These are phyloP conservation scores for Coemansia sp. DNA, from an alignment of 192 early-diverging fungal genomes.

Conservation along the genomic window DNA sequence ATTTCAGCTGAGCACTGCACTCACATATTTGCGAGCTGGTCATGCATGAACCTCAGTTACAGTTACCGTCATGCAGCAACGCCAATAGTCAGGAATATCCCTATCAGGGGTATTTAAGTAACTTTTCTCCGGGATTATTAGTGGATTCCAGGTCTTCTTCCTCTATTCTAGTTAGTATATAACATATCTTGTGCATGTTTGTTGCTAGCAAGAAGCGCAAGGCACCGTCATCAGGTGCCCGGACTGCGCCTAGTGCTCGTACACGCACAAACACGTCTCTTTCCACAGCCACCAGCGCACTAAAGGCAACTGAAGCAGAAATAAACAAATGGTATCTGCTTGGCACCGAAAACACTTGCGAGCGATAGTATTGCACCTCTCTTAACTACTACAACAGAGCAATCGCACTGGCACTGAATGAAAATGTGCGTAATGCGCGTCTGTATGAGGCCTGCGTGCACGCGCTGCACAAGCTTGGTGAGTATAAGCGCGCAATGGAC, in stretches of 20 bases:
- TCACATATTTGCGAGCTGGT: no score
- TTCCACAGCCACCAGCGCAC: background rate
- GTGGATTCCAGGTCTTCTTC: no score
- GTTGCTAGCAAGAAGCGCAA: slow-evolving; percentile 31
- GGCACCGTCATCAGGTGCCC: background rate
- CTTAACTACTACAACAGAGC: slow-evolving; percentile 43
- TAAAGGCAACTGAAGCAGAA: background rate
- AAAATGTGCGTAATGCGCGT: slow-evolving; percentile 12
- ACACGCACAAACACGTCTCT: background rate
- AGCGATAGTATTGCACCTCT: slow-evolving; percentile 26
- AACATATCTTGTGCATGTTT: slow-evolving; percentile 17
- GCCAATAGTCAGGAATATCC: no score
- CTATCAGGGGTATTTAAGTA: no score
- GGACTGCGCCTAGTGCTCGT: background rate
- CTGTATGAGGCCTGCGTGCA: slow-evolving; percentile 33
- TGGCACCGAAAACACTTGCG: slow-evolving; percentile 27
- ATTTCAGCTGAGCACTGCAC: no score
- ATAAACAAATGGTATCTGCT: slow-evolving; percentile 14
- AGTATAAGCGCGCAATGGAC: slow-evolving; percentile 29
- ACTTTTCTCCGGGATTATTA: no score
- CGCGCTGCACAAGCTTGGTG: slow-evolving; percentile 30
- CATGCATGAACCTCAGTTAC: no score
- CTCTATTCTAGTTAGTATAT: no score
- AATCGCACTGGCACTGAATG: slow-evolving; percentile 25
- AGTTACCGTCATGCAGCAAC: no score